phyloP scores from a whole-genome alignment of 2,329 filamentous ascomycete genomes.

The Aspergillus ibericus region DNA sequence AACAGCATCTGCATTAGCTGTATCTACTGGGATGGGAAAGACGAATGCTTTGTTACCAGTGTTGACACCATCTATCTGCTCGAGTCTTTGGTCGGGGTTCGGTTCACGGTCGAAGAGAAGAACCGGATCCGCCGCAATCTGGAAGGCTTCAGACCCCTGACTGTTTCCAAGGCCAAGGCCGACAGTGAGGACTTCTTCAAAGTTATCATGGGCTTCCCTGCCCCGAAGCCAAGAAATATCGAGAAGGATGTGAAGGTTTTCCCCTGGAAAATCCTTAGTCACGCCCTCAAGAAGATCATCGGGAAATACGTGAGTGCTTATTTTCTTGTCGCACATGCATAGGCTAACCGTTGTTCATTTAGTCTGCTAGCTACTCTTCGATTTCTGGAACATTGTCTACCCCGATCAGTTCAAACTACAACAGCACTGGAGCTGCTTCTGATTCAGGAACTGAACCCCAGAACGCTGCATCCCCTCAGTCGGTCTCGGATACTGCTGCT shows the following conservation, averaged over 20 bases:
- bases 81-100: conserved; percentile 80
- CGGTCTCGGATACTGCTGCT: conserved; percentile 46
- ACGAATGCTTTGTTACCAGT: conserved; percentile 89
- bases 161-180: conserved; percentile 86
- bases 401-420: conserved; percentile 39
- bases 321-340: too few relatives aligned
- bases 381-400: conserved; percentile 53
- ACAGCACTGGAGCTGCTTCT: conserved; percentile 45
- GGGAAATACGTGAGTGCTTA: conserved; percentile 78
- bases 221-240: conserved; percentile 93
- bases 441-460: conserved; percentile 51
- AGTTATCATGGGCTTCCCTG: conserved; percentile 95
- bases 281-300: conserved; percentile 95
- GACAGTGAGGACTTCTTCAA: conserved; percentile 99
- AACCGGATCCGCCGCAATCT: conserved; percentile 95
- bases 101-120: conserved; percentile 97
- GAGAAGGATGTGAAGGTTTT: conserved; percentile 99
- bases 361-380: conserved; percentile 70
- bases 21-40: conserved; percentile 93
- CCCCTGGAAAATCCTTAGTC: conserved; percentile 84
- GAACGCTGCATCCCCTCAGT: conserved; percentile 51
- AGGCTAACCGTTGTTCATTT: conserved; percentile 20
- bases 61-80: conserved; percentile 96
- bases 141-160: conserved; percentile 88
- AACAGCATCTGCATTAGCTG: conserved; percentile 95